Base-by-base conservation (phyloP, 164 flowering plant genomes). In the Berberis thunbergii region DNA sequence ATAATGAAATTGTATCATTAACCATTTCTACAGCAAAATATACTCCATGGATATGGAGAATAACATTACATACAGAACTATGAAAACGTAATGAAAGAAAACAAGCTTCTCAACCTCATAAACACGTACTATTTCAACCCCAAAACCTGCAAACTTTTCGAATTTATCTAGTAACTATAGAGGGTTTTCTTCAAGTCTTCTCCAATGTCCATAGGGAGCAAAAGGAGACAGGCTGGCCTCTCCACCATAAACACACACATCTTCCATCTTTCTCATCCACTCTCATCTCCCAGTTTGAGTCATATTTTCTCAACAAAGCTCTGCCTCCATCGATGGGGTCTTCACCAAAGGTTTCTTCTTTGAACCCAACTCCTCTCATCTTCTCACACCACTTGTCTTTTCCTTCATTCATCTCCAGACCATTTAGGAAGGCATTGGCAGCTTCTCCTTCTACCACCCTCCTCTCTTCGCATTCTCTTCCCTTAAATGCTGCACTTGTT, bases 371-470 rank as follows among this genome's bases (percentile, higher is more conserved):
- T 5, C 60, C 70, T 55, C 76, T 72, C 89, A 87, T 83, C 65
- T 84, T 78, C 72, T 80, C 86, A 41, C 83, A 80, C 96, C 93
- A 89, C 53, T 71, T 76, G 74, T 76, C 86, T 54, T 77, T 81
- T 65, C 72, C 81, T 64, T 86, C 91, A 62, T 80, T 86, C 89
- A 84, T 83, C 61, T 78, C 89, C 13, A 73, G 72, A 3, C 4
- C 48, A 57, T 70, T 76, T 11, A 66, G 64, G 72, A 84, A 64
- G 1, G 78, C 84, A 68, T 64, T 77, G 3, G 88, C 87, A 0
- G 93, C 89, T 67, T 89, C 91, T 60, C 83, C 91, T 75, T 87
- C 96, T 70, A 89, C 66, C 69, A 83, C 73, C 61, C 77, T 76
- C 61, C 96, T 77, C 49, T 85, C 88, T 9, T 83, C 87, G 45